Conservation (phyloP, 2,329 filamentous ascomycete genomes). For the Fusarium longipes region DNA sequence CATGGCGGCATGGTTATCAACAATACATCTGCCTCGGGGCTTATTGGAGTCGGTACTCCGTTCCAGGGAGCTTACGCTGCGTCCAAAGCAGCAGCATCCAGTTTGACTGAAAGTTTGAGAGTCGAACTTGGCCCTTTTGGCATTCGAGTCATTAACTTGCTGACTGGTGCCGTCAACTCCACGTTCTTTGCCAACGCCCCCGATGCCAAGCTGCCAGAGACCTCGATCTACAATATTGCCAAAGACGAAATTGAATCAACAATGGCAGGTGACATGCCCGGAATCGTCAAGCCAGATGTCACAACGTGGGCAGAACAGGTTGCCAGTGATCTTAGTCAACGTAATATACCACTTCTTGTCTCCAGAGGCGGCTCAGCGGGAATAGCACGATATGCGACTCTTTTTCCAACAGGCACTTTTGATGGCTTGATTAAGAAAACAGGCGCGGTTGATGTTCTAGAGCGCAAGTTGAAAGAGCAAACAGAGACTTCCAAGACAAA, state of each 20-base stretch:
- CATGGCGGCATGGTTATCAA: constrained; percentile 32
- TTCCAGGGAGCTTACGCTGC: constrained; percentile 46
- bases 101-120: constrained; percentile 42
- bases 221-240: constrained; percentile 32
- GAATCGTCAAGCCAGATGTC: neutral
- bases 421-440: constrained; percentile 27
- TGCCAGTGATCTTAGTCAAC: constrained; percentile 25
- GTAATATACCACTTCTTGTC: constrained; percentile 25
- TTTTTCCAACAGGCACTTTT: constrained; percentile 20
- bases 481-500: neutral
- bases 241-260: constrained; percentile 26
- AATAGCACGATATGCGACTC: neutral
- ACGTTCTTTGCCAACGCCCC: constrained; percentile 25
- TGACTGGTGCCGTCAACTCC: constrained; percentile 43
- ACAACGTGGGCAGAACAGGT: constrained; percentile 33
- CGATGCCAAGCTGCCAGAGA: neutral
- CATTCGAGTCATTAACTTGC: constrained; percentile 43
- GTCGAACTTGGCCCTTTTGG: constrained; percentile 46
- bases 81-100: constrained; percentile 44
- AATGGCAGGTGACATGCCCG: constrained; percentile 14
- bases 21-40: constrained; percentile 30
- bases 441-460: constrained; percentile 28
- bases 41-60: constrained; percentile 15
- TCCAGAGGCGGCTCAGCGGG: constrained; percentile 24
- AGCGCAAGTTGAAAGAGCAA: constrained; percentile 18